Percentiles rank a stretch among this genome's conserved stretches.
Conservation (phyloP, 2,329 filamentous ascomycete genomes). For the Diaporthe velutina region DNA sequence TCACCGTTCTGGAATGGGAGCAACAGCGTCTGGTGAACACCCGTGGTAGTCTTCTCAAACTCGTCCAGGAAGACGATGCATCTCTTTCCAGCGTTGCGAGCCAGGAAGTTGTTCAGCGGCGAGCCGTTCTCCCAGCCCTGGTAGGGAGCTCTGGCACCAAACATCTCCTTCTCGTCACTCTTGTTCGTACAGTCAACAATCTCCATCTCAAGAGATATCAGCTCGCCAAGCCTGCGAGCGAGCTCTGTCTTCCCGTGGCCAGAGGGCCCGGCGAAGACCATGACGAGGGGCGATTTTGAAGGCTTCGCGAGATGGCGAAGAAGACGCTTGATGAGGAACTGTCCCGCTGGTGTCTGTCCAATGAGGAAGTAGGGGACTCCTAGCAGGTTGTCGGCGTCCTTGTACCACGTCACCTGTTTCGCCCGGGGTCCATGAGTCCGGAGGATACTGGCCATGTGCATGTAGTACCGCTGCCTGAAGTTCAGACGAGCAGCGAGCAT, state of each 20-base stretch:
- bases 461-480: slow-evolving; percentile 23
- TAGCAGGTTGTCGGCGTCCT: slow-evolving; percentile 27
- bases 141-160: slow-evolving; percentile 55
- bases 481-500: not conserved
- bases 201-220: slow-evolving; percentile 53
- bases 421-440: not conserved
- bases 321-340: slow-evolving; percentile 38
- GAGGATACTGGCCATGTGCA: slow-evolving; percentile 23
- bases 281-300: slow-evolving; percentile 49
- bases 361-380: slow-evolving; percentile 34
- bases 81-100: slow-evolving; percentile 48
- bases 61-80: slow-evolving; percentile 64
- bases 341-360: slow-evolving; percentile 28
- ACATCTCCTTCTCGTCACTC: slow-evolving; percentile 54
- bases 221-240: slow-evolving; percentile 54
- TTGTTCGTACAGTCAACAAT: slow-evolving; percentile 56
- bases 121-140: slow-evolving; percentile 52
- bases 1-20: slow-evolving; percentile 58
- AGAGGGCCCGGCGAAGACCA: slow-evolving; percentile 59
- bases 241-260: slow-evolving; percentile 65
- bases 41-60: slow-evolving; percentile 60
- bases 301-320: slow-evolving; percentile 49
- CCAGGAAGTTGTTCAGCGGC: slow-evolving; percentile 62
- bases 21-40: slow-evolving; percentile 57
- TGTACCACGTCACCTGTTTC: slow-evolving; percentile 26